A percentile compares a stretch with the other conserved stretches of the same genome.
Conservation (phyloP, 169 alveolate species). For the Cryptosporidium canis region DNA sequence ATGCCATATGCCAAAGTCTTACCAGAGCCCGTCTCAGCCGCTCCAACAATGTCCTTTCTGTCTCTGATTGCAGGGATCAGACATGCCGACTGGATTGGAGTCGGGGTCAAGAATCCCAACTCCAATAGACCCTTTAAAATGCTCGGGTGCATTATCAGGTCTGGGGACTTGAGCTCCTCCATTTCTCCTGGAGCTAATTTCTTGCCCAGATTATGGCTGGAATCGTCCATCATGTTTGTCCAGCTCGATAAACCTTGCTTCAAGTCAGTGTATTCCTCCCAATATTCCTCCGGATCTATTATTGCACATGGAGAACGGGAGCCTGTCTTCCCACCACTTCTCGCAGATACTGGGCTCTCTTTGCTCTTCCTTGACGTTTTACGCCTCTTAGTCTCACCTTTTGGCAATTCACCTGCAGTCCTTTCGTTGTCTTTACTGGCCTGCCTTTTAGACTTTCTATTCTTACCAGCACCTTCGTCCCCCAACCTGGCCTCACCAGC, state of each 20-base stretch:
- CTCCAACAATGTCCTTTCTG: conserved; percentile 75
- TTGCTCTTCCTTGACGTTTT: background rate
- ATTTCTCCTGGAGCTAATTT: background rate
- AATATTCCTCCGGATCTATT: conserved; percentile 61
- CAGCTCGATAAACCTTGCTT: conserved; percentile 22
- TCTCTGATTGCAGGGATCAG: conserved; percentile 74
- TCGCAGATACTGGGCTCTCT: too few species aligned
- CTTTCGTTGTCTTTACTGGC: background rate
- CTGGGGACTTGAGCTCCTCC: conserved; percentile 47
- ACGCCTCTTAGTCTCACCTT: background rate
- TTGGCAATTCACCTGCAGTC: background rate
- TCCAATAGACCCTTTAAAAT: conserved; percentile 69
- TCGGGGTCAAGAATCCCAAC: conserved; percentile 54
- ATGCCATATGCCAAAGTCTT: conserved; percentile 76
- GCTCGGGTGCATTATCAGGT: conserved; percentile 73
- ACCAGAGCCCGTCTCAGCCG: conserved; percentile 77
- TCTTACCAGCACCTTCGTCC: background rate
- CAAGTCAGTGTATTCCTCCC: conserved; percentile 56
- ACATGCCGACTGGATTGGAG: conserved; percentile 69
- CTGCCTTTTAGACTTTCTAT: background rate
- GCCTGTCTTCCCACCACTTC: too few species aligned
- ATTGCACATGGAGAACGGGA: too few species aligned
- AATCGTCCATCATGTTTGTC: conserved; percentile 32
- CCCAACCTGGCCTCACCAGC: background rate
- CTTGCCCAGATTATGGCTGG: background rate